Evolutionary conservation across 805 yeast species (phyloP).

Genomic region (Ogataea nakhonphanomensis): DNA sequence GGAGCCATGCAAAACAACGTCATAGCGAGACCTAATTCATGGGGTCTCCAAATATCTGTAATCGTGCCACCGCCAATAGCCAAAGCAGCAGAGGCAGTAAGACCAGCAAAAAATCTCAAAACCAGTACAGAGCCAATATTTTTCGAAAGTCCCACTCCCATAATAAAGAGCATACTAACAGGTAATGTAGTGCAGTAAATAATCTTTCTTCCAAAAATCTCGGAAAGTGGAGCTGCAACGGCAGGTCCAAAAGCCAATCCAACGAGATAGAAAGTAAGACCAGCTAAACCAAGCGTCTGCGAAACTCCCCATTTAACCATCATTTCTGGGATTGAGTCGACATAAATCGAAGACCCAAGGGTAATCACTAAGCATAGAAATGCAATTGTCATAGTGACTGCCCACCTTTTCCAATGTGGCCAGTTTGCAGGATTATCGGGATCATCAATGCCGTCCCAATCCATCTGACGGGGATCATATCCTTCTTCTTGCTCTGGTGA

Average conservation of each 20-base stretch:
- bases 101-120: conserved; percentile 70
- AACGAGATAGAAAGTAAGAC: conserved; percentile 63
- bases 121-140: conserved; percentile 62
- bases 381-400: conserved; percentile 61
- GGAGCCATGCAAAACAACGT: conserved; percentile 76
- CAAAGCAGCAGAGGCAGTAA: conserved; percentile 76
- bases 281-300: conserved; percentile 60
- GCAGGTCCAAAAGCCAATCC: conserved; percentile 75
- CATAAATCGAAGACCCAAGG: conserved; percentile 71
- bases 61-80: conserved; percentile 85
- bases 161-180: conserved; percentile 62
- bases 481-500: conserved; percentile 14
- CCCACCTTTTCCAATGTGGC: conserved; percentile 63
- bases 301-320: conserved; percentile 46
- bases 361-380: conserved; percentile 64
- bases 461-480: conserved; percentile 40
- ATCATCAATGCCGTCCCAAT: conserved; percentile 65
- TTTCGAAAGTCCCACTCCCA: conserved; percentile 67
- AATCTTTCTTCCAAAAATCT: conserved; percentile 62
- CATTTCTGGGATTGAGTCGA: conserved; percentile 59
- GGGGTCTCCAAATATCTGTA: conserved; percentile 68
- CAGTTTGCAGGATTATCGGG: conserved; percentile 66
- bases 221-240: conserved; percentile 69
- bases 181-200: conserved; percentile 61
- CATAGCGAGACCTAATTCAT: conserved; percentile 69